Base-by-base conservation (phyloP, 345 rosid genomes). In the Moricandia arvensis region DNA sequence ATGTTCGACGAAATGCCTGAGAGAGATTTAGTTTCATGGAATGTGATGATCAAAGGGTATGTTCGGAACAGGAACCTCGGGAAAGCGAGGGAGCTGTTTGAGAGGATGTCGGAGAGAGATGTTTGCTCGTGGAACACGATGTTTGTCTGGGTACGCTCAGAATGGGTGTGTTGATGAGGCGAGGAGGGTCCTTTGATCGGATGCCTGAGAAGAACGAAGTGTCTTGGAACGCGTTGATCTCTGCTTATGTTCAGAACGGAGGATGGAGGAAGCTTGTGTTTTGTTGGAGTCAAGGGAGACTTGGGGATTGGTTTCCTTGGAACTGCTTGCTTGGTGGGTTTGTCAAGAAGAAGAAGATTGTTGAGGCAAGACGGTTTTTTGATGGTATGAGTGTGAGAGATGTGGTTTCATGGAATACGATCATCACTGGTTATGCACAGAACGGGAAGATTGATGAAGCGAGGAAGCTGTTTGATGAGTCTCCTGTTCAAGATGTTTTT, bases 121-220 rank as follows among this genome's bases (percentile, higher is more conserved):
- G 78, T 86, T 41, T 87, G 88, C 60, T 88, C 91, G 15, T 88
- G 91, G 91, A 88, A 88, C 18, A 89, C 96, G 37, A 87, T 91
- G 83, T 81, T 81, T 89, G 53, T 82, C 93, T 0, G 91, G 93
- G 16, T 82, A 86, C 34, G 69, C 87, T 45, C 85, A 93, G 86
- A 88, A 87, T 59, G 90, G 93, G 16, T 75, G 79, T 68, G 75
- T 83, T 62, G 85, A 80, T n/a, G 87, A 84, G 59, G 86, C 53
- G 53, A 47, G 53, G 53, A 47, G 53, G 18, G 18, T 47, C 18
- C 18, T 47, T 47, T 47, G 53, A 47, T 47, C 18, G 53, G 53
- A 47, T 47, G 53, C 53, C 53, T 47, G 53, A 47, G 53, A 47
- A 15, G 53, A 47, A 47, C 18, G 53, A 47, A 47, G 53, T 47